Evolutionary conservation across 2,329 filamentous ascomycete genomes (phyloP).

Genomic region (Trichophyton mentagrophytes): DNA sequence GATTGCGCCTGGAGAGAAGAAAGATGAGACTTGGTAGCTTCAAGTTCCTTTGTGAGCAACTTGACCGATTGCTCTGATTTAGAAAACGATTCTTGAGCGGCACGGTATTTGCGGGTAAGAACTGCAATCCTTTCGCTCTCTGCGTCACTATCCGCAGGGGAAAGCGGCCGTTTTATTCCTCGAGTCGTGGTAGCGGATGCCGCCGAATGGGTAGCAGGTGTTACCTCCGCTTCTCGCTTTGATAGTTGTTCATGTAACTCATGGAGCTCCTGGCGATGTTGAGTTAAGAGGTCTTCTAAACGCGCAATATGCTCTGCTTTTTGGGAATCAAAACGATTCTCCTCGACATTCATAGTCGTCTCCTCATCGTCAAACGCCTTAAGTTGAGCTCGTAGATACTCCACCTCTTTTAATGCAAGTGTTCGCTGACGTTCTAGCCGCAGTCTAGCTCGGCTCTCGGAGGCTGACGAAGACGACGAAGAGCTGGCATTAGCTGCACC

Average conservation of each 20-base stretch:
- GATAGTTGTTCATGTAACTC: conserved; percentile 61
- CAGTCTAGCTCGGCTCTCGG: conserved; percentile 54
- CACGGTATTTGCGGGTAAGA: conserved; percentile 74
- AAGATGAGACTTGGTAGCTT: conserved; percentile 61
- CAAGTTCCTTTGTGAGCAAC: conserved; percentile 62
- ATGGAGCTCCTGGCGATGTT: conserved; percentile 72
- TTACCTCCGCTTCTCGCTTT: conserved; percentile 40
- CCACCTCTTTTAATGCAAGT: conserved; percentile 80
- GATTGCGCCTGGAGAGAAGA: conserved; percentile 52
- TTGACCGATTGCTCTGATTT: conserved; percentile 56
- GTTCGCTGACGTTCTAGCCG: conserved; percentile 75
- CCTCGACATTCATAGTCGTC: conserved; percentile 59
- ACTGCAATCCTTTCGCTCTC: conserved; percentile 64
- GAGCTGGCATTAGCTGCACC: conserved; percentile 17
- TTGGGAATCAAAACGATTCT: conserved; percentile 57
- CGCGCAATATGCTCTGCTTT: conserved; percentile 64
- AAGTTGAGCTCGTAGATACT: conserved; percentile 84
- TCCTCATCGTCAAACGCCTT: conserved; percentile 83
- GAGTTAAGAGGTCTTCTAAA: conserved; percentile 72
- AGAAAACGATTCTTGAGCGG: conserved; percentile 64
- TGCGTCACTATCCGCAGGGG: conserved; percentile 41
- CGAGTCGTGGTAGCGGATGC: conserved; percentile 21
- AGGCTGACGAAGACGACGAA: conserved; percentile 22
- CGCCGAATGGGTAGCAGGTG: conserved; percentile 26
- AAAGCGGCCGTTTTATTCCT: conserved; percentile 52